These are phyloP conservation scores for Dactylella cylindrospora DNA, from an alignment of 2,329 filamentous ascomycete species.

Conservation along the genomic window DNA sequence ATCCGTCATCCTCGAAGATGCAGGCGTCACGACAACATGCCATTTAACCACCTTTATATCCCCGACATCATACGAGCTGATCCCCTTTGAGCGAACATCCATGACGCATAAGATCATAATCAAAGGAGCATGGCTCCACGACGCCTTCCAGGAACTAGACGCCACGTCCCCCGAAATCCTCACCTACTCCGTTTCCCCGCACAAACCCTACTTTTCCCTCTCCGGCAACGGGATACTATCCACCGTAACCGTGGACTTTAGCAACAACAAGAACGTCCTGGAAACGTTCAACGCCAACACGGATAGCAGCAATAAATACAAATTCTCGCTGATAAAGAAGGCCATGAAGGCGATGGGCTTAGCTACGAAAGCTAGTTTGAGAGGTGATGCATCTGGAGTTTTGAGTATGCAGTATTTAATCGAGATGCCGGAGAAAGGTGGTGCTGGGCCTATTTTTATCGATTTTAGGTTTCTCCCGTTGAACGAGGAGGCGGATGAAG, in stretches of 20 bases:
- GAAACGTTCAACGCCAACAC: conserved; percentile 68
- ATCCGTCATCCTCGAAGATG: conserved; percentile 76
- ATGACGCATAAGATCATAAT: conserved; percentile 93
- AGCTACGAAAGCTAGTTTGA: conserved; percentile 86
- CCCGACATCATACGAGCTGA: conserved; percentile 71
- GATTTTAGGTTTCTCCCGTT: conserved; percentile 82
- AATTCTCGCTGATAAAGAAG: conserved; percentile 81
- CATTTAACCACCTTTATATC: conserved; percentile 80
- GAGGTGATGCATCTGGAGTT: conserved; percentile 85
- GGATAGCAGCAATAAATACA: conserved; percentile 71
- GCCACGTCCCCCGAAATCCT: conserved; percentile 71
- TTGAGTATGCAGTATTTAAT: conserved; percentile 96
- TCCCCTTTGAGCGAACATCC: conserved; percentile 80
- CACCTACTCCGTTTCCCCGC: conserved; percentile 65
- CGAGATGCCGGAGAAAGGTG: conserved; percentile 55
- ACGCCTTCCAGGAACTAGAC: conserved; percentile 59
- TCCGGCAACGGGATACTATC: conserved; percentile 65
- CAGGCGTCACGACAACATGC: conserved; percentile 83
- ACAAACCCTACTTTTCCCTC: conserved; percentile 71
- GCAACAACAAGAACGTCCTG: conserved; percentile 65
- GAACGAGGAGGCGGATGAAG: conserved; percentile 59
- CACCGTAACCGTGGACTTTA: conserved; percentile 67
- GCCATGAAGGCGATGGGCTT: conserved; percentile 90
- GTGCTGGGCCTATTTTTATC: conserved; percentile 62
- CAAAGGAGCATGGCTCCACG: conserved; percentile 57